Evolutionary conservation across 1,284 basidiomycete genomes (phyloP).

Genomic region (Stygiomarasmius scandens): DNA sequence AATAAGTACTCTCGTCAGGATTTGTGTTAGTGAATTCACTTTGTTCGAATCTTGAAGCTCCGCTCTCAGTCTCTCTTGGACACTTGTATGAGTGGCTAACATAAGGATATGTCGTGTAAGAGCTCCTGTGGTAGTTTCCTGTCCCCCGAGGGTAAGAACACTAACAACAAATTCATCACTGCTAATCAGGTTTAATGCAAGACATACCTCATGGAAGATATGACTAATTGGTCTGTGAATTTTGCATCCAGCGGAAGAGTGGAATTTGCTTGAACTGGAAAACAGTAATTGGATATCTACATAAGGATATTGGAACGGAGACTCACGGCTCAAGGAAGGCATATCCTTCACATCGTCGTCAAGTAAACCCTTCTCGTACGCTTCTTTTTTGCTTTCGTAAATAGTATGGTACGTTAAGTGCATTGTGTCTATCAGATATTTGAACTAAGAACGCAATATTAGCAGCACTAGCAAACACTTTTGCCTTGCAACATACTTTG

Average conservation of each 20-base stretch:
- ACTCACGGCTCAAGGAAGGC: constrained; percentile 26
- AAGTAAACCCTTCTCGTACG: constrained; percentile 22
- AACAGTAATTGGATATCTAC: neutral
- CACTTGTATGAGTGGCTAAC: neutral
- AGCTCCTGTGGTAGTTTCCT: constrained; percentile 26
- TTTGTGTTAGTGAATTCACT: neutral
- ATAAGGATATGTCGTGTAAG: constrained; percentile 15
- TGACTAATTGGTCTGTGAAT: constrained; percentile 25
- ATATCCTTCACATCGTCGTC: constrained; percentile 25
- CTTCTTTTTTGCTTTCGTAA: constrained; percentile 19
- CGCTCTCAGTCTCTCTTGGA: neutral
- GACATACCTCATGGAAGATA: constrained; percentile 21
- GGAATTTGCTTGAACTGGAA: neutral
- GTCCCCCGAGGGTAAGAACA: constrained; percentile 26
- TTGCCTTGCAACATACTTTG: no score
- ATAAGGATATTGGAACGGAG: neutral
- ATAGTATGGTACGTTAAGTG: constrained; percentile 23
- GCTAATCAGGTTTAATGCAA: constrained; percentile 4
- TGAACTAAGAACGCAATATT: constrained; percentile 21
- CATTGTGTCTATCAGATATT: constrained; percentile 24
- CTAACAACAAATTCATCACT: neutral
- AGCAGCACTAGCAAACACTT: neutral
- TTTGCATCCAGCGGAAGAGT: constrained; percentile 26
- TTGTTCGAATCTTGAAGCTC: neutral
- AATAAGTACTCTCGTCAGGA: no score